Base-by-base conservation (phyloP, 306 rosid species). In the Prinsepia uniflora region DNA sequence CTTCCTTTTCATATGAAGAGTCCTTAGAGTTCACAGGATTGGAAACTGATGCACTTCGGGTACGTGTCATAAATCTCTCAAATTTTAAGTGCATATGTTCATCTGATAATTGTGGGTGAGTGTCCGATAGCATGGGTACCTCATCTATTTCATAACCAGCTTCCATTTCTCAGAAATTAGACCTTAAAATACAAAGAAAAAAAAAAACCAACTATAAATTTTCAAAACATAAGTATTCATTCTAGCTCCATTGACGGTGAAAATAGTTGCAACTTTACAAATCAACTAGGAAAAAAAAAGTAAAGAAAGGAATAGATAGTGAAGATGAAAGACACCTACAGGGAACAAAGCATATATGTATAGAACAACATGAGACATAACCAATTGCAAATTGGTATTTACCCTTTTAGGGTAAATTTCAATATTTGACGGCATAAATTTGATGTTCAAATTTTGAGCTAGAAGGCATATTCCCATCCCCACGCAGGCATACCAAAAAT, bases 11-110 rank as follows among this genome's bases (percentile, higher is more conserved):
- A 64, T 75, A 68, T 42, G 82, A 62, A 8, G n/a, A 11, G 34
- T 84, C 91, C 77, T 72, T 52, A 52, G 91, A 67, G 65, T 36
- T 75, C 83, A 72, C 80, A 7, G 88, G 85, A 77, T 84, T 82
- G 54, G 89, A 86, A 44, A 87, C 66, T 13, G 96, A 87, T 11
- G 90, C 88, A 74, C 95, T 92, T 71, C 83, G 77, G 48, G 87
- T 72, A 70, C 83, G 71, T 7, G 82, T 74, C 41, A 74, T 56
- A 64, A 57, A 77, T 71, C 79, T 85, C 71, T 50, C 86, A 17
- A 69, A 79, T 18, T 63, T 80, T 41, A 86, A 80, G 66, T 68
- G 74, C 55, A 0, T 52, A 13, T 8, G 47, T 43, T 87, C 88
- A 22, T 82, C 84, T 6, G 75, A 73, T 57, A 36, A 64, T 49